Conservation (phyloP, 495 filamentous ascomycete species). For the Podospora tetraspora region DNA sequence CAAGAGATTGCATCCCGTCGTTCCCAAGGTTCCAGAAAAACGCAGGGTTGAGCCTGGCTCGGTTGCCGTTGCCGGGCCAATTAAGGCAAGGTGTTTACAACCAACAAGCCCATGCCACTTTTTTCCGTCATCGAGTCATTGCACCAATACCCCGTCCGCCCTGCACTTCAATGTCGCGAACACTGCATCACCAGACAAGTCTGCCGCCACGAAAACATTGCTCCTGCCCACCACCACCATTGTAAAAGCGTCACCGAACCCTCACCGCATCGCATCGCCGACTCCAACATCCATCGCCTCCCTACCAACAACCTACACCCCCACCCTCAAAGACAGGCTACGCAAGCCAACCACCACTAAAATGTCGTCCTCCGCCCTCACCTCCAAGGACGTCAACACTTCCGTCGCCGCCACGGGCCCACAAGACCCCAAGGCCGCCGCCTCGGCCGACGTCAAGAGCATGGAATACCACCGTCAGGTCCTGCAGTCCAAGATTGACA, state of each 20-base stretch:
- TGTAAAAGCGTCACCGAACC: background rate
- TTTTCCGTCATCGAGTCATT: background rate
- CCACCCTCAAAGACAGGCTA: background rate
- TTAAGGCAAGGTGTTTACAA: background rate
- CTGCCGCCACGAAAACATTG: background rate
- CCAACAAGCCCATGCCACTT: background rate
- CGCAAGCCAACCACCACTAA: background rate
- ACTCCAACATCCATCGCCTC: background rate
- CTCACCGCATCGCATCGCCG: background rate
- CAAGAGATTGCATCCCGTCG: background rate
- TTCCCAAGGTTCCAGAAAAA: background rate
- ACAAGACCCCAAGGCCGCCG: constrained; percentile 29
- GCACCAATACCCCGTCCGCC: constrained; percentile 4
- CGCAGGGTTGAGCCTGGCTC: background rate
- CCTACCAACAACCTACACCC: background rate
- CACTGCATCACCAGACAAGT: background rate
- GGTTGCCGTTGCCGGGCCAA: background rate
- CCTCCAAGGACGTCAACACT: constrained; percentile 54
- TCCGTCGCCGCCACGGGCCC: constrained; percentile 28
- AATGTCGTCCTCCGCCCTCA: constrained; percentile 43
- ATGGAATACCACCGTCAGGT: constrained; percentile 80
- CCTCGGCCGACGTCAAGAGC: constrained; percentile 45
- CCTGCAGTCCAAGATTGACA: constrained; percentile 63
- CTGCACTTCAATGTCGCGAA: constrained; percentile 4
- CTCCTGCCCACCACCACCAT: background rate